A percentile compares a stretch with the other conserved stretches of the same genome.
These are phyloP conservation scores for Gossypium sturtianum DNA, from an alignment of 345 rosid genomes.

Conservation along the genomic window DNA sequence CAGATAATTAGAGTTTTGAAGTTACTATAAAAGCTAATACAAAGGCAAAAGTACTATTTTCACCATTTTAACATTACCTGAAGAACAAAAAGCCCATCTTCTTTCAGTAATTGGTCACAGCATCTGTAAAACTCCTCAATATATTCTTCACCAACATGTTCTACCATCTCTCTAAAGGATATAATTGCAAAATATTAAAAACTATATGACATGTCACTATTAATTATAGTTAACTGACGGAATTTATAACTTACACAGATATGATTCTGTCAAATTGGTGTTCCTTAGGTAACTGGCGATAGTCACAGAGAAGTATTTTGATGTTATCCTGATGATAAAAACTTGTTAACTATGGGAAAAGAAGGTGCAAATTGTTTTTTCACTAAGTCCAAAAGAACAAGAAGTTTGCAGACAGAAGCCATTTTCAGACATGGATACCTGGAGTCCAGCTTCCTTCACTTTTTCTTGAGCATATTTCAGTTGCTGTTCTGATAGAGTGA, in stretches of 20 bases:
- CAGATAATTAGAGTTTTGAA: background rate
- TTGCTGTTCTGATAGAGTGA: constrained; percentile 72
- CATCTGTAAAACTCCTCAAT: constrained; percentile 72
- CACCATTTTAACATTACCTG: constrained; percentile 45
- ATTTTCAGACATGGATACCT: constrained; percentile 34
- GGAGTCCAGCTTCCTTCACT: constrained; percentile 82
- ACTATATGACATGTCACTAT: too few species aligned
- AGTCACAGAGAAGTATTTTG: constrained; percentile 59
- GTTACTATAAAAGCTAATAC: background rate
- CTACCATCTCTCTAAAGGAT: constrained; percentile 76
- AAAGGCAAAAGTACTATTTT: background rate
- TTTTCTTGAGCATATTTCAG: constrained; percentile 60
- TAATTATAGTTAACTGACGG: background rate
- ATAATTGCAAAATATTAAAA: background rate
- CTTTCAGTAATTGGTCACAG: constrained; percentile 66
- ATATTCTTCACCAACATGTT: constrained; percentile 85
- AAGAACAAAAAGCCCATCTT: constrained; percentile 65
- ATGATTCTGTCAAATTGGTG: constrained; percentile 70
- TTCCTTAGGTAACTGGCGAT: constrained; percentile 55
- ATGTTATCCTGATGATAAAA: constrained; percentile 42
- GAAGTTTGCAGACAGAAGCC: background rate
- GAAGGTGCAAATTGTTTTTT: background rate
- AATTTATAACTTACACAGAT: constrained; percentile 38
- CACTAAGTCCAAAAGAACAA: background rate
- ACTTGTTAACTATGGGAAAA: background rate